Evolutionary conservation across 352 stramenopile species (phyloP).

Genomic region (Pythium volutum): DNA sequence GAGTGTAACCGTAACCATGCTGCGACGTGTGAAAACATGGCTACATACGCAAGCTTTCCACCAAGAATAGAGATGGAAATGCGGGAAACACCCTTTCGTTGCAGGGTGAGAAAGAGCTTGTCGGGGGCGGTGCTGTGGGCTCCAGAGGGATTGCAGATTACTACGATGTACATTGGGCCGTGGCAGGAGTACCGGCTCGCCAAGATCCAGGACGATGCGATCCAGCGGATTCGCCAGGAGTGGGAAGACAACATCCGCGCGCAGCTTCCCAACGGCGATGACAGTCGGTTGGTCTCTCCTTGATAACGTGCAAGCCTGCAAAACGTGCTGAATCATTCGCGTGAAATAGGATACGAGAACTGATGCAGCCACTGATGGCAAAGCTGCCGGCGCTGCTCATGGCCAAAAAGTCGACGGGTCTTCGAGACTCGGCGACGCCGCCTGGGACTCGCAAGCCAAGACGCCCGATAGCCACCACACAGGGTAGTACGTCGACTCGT

Average conservation of each 20-base stretch:
- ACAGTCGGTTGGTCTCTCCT: slow-evolving; percentile 30
- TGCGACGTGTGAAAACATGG: slow-evolving; percentile 11
- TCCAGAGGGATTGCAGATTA: background rate
- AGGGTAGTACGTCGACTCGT: slow-evolving; percentile 15
- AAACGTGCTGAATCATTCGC: background rate
- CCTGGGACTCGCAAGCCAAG: slow-evolving; percentile 19
- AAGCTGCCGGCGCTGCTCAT: slow-evolving; percentile 72
- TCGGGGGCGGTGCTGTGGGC: background rate
- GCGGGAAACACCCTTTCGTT: background rate
- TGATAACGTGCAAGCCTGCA: background rate
- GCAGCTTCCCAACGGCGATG: slow-evolving; percentile 45
- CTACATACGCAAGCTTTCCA: background rate
- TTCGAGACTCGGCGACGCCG: background rate
- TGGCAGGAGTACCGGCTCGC: slow-evolving; percentile 85
- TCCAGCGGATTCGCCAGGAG: slow-evolving; percentile 62
- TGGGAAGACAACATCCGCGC: slow-evolving; percentile 58
- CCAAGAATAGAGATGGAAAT: slow-evolving; percentile 16
- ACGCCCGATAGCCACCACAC: background rate
- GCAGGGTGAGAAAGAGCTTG: background rate
- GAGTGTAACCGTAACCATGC: background rate
- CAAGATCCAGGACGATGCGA: slow-evolving; percentile 79
- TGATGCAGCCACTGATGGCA: slow-evolving; percentile 75
- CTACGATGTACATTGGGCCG: slow-evolving; percentile 78
- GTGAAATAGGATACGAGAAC: slow-evolving; percentile 51
- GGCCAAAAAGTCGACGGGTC: slow-evolving; percentile 33